phyloP scores from a whole-genome alignment of 176 grass and related monocot species.

The Puya raimondii region DNA sequence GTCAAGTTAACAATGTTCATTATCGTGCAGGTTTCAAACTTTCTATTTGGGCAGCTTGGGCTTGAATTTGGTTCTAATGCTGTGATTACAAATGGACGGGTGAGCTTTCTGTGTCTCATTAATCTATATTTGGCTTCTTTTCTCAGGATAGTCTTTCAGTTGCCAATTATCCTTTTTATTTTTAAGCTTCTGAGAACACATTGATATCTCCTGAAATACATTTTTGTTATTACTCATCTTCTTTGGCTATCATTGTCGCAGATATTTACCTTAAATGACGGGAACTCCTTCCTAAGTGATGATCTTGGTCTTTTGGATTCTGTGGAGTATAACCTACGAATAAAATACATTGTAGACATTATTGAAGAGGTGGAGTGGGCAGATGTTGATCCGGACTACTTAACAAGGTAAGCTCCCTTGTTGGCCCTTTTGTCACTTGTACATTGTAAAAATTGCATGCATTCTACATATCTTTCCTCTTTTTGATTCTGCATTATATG shows the following conservation, averaged over 20 bases:
- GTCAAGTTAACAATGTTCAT: slow-evolving; percentile 21
- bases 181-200: background rate
- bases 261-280: slow-evolving; percentile 70
- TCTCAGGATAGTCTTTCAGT: background rate
- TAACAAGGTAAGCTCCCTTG: slow-evolving; percentile 62
- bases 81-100: slow-evolving; percentile 95
- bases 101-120: slow-evolving; percentile 30
- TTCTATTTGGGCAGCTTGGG: slow-evolving; percentile 58
- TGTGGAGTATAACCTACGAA: slow-evolving; percentile 70
- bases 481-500: background rate
- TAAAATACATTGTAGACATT: slow-evolving; percentile 85
- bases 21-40: slow-evolving; percentile 52
- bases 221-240: background rate
- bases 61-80: slow-evolving; percentile 81
- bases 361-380: slow-evolving; percentile 68
- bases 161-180: background rate
- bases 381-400: slow-evolving; percentile 73
- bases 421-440: no score
- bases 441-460: no score
- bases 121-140: background rate
- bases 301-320: slow-evolving; percentile 84
- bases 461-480: no score
- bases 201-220: background rate
- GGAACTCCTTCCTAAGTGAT: slow-evolving; percentile 62
- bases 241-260: slow-evolving; percentile 33